Evolutionary conservation across 805 yeast genomes (phyloP).

Genomic region (Maudiozyma saulgeensis): DNA sequence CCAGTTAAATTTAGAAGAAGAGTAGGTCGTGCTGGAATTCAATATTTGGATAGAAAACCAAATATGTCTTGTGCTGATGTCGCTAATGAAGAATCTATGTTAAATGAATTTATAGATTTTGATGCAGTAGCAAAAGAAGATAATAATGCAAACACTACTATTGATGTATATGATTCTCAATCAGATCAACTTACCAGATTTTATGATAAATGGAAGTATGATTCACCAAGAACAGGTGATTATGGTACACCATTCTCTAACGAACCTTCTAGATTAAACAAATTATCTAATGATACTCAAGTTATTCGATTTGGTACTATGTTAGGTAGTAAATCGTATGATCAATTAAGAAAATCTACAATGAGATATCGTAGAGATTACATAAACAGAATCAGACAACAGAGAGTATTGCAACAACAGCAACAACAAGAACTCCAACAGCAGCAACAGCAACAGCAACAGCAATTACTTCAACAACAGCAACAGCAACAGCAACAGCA

Average conservation of each 20-base stretch:
- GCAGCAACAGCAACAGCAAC: constrained; percentile 7
- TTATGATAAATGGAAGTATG: constrained; percentile 60
- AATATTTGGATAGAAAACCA: constrained; percentile 68
- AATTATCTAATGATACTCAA: constrained; percentile 78
- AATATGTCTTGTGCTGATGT: constrained; percentile 18
- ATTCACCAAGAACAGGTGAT: constrained; percentile 40
- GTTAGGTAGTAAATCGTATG: constrained; percentile 81
- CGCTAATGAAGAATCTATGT: constrained; percentile 17
- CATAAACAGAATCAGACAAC: constrained; percentile 28
- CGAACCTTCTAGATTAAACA: constrained; percentile 78
- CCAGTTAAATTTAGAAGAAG: constrained; percentile 63
- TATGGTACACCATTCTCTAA: constrained; percentile 45
- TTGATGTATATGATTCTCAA: constrained; percentile 39
- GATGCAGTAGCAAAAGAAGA: constrained; percentile 27
- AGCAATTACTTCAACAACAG: constrained; percentile 22
- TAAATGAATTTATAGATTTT: constrained; percentile 36
- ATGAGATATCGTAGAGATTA: constrained; percentile 58
- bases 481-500: constrained; percentile 17
- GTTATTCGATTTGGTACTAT: constrained; percentile 85
- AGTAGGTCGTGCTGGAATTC: constrained; percentile 58
- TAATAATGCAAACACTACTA: constrained; percentile 13
- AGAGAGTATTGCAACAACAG: constrained; percentile 21
- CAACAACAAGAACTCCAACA: constrained; percentile 12
- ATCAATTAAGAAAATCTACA: constrained; percentile 61
- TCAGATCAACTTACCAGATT: constrained; percentile 39